A percentile compares a stretch with the other conserved stretches of the same genome.
Conservation (phyloP, 2,329 filamentous ascomycete species). For the Chaetomiaceae sp. region DNA sequence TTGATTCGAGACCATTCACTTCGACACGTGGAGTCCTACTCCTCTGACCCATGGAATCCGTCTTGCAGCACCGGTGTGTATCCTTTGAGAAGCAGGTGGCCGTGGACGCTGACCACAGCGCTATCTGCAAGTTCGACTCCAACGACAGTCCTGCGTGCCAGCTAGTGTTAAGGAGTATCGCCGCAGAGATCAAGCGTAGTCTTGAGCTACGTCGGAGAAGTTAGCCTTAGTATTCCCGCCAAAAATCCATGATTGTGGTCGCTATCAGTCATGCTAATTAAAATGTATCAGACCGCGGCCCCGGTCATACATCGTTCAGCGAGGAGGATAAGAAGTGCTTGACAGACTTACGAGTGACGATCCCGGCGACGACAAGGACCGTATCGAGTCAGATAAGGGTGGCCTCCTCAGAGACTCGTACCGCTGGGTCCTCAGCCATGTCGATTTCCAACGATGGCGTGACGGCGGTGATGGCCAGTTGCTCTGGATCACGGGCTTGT, state of each 20-base stretch:
- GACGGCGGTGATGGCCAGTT: conserved; percentile 20
- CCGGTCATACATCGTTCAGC: background rate
- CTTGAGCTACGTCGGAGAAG: background rate
- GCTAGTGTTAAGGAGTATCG: background rate
- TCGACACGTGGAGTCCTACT: no score
- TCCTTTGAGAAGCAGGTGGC: conserved; percentile 10
- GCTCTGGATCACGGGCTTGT: conserved; percentile 27
- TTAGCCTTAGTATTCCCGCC: background rate
- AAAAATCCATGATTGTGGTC: no score
- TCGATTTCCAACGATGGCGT: conserved; percentile 28
- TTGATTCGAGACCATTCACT: no score
- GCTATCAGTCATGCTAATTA: no score
- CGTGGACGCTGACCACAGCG: conserved; percentile 10
- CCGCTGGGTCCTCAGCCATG: conserved; percentile 34
- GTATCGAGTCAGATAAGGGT: conserved; percentile 35
- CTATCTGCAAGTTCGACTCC: conserved; percentile 14
- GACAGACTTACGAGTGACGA: background rate
- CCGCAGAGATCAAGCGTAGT: background rate
- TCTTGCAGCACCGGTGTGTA: no score
- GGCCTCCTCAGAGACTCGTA: conserved; percentile 32
- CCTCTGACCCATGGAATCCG: no score
- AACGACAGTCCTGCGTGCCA: background rate
- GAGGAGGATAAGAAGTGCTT: background rate
- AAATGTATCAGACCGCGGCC: background rate
- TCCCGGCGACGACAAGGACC: background rate